These are phyloP conservation scores for Pseudocercospora macadamiae DNA, from an alignment of 2,329 filamentous ascomycete genomes.

Conservation along the genomic window DNA sequence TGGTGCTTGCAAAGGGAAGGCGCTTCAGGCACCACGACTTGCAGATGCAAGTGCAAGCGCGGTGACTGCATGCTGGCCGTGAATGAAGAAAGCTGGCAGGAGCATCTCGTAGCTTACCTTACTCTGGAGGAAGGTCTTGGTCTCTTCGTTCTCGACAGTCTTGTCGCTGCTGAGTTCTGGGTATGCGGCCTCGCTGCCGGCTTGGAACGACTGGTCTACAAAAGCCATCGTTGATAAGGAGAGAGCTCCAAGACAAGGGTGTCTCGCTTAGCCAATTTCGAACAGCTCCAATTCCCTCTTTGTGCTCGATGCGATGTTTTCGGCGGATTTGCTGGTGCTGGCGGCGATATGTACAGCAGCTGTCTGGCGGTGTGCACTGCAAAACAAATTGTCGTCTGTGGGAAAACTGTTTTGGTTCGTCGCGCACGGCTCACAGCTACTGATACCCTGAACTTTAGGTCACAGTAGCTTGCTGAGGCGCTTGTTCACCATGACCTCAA, in stretches of 20 bases:
- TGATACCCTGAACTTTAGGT: background rate
- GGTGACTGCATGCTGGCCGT: slow-evolving; percentile 12
- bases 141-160: slow-evolving; percentile 32
- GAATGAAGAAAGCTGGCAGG: slow-evolving; percentile 1
- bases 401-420: background rate
- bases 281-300: background rate
- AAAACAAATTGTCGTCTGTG: background rate
- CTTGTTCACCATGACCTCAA: background rate
- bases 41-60: no score
- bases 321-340: background rate
- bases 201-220: background rate
- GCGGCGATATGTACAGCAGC: background rate
- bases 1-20: slow-evolving; percentile 4
- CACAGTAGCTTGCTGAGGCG: background rate
- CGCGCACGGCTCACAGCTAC: no score
- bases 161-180: slow-evolving; percentile 9
- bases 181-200: background rate
- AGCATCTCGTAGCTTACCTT: slow-evolving; percentile 38
- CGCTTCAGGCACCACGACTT: slow-evolving; percentile 13
- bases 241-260: slow-evolving; percentile 9
- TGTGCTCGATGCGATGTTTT: background rate
- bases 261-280: background rate
- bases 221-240: slow-evolving; percentile 9
- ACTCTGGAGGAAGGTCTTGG: slow-evolving; percentile 47
- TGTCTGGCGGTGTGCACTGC: background rate